phyloP scores from a whole-genome alignment of 75 land plant genomes.

The Azolla pinnata region DNA sequence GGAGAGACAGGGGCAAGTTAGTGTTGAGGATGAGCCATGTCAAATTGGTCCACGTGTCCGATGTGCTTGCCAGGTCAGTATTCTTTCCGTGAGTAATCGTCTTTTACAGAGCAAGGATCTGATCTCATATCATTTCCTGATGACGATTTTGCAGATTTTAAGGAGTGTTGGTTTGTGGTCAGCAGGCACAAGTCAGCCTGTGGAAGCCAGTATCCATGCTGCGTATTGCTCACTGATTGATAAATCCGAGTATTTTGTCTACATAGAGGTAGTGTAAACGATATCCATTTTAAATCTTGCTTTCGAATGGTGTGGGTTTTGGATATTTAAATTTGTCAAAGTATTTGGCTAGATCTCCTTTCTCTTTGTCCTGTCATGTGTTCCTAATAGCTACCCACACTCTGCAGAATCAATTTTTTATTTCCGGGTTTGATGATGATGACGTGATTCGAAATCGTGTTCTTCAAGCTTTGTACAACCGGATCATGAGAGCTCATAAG shows the following conservation, averaged over 20 bases:
- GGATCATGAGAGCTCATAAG: conserved; percentile 73
- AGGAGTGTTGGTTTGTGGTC: conserved; percentile 99
- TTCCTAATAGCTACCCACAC: not conserved
- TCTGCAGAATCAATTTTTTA: conserved; percentile 94
- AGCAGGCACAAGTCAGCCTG: conserved; percentile 91
- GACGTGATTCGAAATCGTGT: conserved; percentile 74
- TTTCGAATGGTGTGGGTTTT: no score
- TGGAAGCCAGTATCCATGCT: conserved; percentile 78
- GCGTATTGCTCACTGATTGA: conserved; percentile 92
- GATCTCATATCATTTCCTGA: no score
- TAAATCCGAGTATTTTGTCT: conserved; percentile 85
- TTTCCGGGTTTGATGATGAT: conserved; percentile 89
- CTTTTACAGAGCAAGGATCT: no score
- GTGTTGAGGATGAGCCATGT: conserved; percentile 38
- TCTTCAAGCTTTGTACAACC: conserved; percentile 64
- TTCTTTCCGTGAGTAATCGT: no score
- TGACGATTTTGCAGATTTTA: conserved; percentile 57
- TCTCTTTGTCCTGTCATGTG: not conserved
- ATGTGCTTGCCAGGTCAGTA: conserved; percentile 73
- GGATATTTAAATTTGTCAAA: no score
- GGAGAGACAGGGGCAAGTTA: conserved; percentile 47
- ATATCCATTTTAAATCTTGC: no score
- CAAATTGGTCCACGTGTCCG: conserved; percentile 68
- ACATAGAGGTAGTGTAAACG: conserved; percentile 99
- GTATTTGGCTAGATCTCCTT: no score